Evolutionary conservation across 305 asterid genomes (phyloP).

Genomic region (Lippia alba): DNA sequence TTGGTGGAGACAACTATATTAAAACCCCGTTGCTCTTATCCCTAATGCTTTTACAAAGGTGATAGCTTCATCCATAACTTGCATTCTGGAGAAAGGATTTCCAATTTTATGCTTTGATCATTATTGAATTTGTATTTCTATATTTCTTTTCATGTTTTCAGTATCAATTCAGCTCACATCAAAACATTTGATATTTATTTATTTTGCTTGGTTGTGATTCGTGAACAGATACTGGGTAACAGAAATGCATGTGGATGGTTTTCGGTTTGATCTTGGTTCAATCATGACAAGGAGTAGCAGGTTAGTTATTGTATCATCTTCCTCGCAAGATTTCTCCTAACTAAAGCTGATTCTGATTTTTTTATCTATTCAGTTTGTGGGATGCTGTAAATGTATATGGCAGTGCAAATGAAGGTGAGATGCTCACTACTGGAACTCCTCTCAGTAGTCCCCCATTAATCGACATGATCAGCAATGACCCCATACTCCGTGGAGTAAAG

Average conservation of each 20-base stretch:
- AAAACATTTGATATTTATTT: constrained; percentile 41
- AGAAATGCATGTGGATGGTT: constrained; percentile 97
- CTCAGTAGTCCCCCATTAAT: constrained; percentile 83
- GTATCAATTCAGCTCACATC: constrained; percentile 31
- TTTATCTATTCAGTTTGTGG: constrained; percentile 67
- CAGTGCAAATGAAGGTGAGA: constrained; percentile 66
- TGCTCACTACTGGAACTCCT: constrained; percentile 88
- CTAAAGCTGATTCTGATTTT: constrained; percentile 27
- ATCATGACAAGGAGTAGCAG: constrained; percentile 97
- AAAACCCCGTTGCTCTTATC: neutral
- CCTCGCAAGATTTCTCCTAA: constrained; percentile 23
- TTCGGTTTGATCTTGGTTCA: constrained; percentile 98
- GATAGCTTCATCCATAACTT: neutral
- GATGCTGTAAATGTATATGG: constrained; percentile 88
- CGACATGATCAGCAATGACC: constrained; percentile 96
- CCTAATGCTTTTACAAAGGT: too few relatives aligned
- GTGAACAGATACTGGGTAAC: constrained; percentile 91
- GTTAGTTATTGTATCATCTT: constrained; percentile 44
- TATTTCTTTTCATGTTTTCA: constrained; percentile 29
- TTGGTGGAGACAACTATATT: too few relatives aligned
- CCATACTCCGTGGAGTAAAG: constrained; percentile 88
- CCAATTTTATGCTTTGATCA: constrained; percentile 8
- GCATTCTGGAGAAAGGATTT: constrained; percentile 9
- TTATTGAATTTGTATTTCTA: neutral
- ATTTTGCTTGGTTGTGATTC: constrained; percentile 49